Evolutionary conservation across 345 rosid genomes (phyloP).

Genomic region (Populus alba): DNA sequence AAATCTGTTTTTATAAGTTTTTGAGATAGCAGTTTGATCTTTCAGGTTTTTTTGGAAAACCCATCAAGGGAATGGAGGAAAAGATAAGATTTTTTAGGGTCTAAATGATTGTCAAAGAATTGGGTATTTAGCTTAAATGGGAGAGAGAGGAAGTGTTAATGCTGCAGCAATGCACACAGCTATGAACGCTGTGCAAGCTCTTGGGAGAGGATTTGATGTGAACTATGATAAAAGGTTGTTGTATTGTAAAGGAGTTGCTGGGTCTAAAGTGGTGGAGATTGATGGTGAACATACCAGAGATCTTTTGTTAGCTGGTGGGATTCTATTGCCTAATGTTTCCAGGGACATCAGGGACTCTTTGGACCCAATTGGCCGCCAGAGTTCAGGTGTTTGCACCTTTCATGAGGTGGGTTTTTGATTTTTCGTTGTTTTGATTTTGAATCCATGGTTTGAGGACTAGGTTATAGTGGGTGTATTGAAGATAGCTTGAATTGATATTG

Average conservation of each 20-base stretch:
- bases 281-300: slow-evolving; percentile 53
- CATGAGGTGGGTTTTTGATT: slow-evolving; percentile 44
- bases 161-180: slow-evolving; percentile 58
- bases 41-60: no score
- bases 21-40: neutral
- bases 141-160: slow-evolving; percentile 17
- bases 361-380: slow-evolving; percentile 38
- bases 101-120: neutral
- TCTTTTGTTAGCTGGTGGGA: slow-evolving; percentile 37
- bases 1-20: neutral
- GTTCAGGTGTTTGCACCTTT: slow-evolving; percentile 46
- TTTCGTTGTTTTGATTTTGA: neutral
- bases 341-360: slow-evolving; percentile 44
- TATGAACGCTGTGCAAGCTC: slow-evolving; percentile 54
- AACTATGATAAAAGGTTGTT: slow-evolving; percentile 67
- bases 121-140: slow-evolving; percentile 14
- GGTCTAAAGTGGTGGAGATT: slow-evolving; percentile 52
- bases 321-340: slow-evolving; percentile 50
- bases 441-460: neutral
- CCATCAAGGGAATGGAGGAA: neutral
- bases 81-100: neutral
- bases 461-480: neutral
- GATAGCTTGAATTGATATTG: neutral
- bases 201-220: slow-evolving; percentile 75
- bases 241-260: slow-evolving; percentile 64